These are phyloP conservation scores for Talaromyces ruber DNA, from an alignment of 495 filamentous ascomycete genomes.

Conservation along the genomic window DNA sequence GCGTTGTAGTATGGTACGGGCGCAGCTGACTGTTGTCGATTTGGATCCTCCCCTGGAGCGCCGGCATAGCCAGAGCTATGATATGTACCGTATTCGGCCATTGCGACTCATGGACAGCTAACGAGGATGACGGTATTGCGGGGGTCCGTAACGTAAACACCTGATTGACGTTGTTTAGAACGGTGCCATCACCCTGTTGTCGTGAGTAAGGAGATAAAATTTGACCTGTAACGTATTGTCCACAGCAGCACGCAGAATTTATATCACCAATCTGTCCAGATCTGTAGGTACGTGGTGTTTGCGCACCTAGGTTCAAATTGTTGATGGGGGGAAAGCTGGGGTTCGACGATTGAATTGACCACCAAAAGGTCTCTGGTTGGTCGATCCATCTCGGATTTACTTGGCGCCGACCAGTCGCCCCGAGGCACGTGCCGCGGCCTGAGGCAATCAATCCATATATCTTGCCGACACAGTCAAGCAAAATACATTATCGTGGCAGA, in stretches of 20 bases:
- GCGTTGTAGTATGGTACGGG: slow-evolving; percentile 11
- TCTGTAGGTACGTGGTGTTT: neutral
- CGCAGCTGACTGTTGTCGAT: slow-evolving; percentile 17
- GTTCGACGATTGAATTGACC: slow-evolving; percentile 24
- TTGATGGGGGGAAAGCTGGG: slow-evolving; percentile 6
- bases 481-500: no score
- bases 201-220: slow-evolving; percentile 7
- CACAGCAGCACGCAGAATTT: neutral
- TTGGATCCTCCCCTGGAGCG: slow-evolving; percentile 53
- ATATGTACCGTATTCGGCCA: slow-evolving; percentile 75
- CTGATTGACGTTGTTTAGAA: slow-evolving; percentile 3
- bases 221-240: neutral
- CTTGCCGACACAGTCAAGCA: no score
- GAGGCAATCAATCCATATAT: neutral
- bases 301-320: neutral
- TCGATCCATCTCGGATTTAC: slow-evolving; percentile 24
- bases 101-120: slow-evolving; percentile 25
- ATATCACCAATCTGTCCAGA: neutral
- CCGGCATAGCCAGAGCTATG: slow-evolving; percentile 53
- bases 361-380: slow-evolving; percentile 19
- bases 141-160: neutral
- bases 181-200: slow-evolving; percentile 3
- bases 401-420: slow-evolving; percentile 15
- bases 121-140: neutral
- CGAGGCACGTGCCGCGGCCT: slow-evolving; percentile 7